These are phyloP conservation scores for Chloris gayana DNA, from an alignment of 176 grass and related monocot genomes.

Conservation along the genomic window DNA sequence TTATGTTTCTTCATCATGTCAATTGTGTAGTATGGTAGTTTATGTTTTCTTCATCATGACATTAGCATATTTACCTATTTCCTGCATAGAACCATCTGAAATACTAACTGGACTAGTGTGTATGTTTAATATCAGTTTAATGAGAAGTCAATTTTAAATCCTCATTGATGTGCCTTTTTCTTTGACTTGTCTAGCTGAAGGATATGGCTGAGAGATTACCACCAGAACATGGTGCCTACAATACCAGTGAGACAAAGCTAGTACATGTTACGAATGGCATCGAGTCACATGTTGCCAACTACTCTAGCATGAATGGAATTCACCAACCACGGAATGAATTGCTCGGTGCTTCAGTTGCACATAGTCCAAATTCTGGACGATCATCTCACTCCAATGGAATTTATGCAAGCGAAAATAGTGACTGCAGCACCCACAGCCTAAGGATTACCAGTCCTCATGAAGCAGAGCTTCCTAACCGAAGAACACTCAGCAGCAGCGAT, in stretches of 20 bases:
- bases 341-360: conserved; percentile 37
- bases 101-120: not conserved
- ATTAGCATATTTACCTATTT: not conserved
- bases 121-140: not conserved
- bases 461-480: conserved; percentile 39
- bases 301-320: conserved; percentile 61
- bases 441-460: conserved; percentile 44
- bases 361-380: conserved; percentile 33
- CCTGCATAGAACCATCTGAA: not conserved
- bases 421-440: conserved; percentile 58
- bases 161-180: conserved; percentile 14
- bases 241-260: conserved; percentile 58
- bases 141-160: conserved; percentile 21
- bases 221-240: conserved; percentile 48
- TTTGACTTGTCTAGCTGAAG: conserved; percentile 59
- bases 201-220: conserved; percentile 88
- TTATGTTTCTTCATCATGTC: not conserved
- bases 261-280: conserved; percentile 50
- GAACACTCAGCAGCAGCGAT: conserved; percentile 51
- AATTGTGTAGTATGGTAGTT: no score
- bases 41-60: not conserved
- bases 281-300: conserved; percentile 35
- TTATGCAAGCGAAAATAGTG: conserved; percentile 52
- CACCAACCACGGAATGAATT: conserved; percentile 50
- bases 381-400: conserved; percentile 50